phyloP scores from a whole-genome alignment of 345 rosid genomes.

The Dipteronia sinensis region DNA sequence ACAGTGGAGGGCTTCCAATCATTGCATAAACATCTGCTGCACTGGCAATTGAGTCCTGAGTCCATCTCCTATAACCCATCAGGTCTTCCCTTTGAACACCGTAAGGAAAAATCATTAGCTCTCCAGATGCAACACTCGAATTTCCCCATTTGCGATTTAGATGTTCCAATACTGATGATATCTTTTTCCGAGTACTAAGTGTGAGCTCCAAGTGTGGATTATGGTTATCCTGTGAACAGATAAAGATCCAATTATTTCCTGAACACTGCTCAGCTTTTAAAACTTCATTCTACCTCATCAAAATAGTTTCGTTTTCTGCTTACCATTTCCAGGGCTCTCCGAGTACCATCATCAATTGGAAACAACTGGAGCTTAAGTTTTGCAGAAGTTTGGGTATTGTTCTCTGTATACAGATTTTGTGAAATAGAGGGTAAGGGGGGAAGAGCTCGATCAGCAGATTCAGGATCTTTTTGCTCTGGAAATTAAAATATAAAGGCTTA shows the following conservation, averaged over 20 bases:
- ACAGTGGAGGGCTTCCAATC: constrained; percentile 74
- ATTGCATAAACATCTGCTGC: constrained; percentile 77
- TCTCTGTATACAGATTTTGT: constrained; percentile 51
- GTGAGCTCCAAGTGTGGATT: constrained; percentile 98
- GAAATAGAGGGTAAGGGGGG: constrained; percentile 45
- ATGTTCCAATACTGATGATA: constrained; percentile 95
- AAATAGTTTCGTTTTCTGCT: constrained; percentile 29
- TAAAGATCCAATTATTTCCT: constrained; percentile 26
- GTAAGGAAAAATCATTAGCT: constrained; percentile 82
- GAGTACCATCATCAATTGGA: constrained; percentile 89
- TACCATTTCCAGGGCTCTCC: constrained; percentile 91
- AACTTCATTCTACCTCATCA: constrained; percentile 23
- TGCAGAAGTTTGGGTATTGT: constrained; percentile 45
- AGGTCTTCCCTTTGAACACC: constrained; percentile 63
- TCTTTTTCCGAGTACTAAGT: constrained; percentile 88
- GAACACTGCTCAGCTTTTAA: constrained; percentile 15
- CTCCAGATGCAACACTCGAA: constrained; percentile 80
- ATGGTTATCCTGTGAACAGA: constrained; percentile 77
- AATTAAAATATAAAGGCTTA: constrained; percentile 27
- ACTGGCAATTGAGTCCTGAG: constrained; percentile 62
- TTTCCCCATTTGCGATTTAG: constrained; percentile 94
- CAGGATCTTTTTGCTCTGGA: constrained; percentile 46
- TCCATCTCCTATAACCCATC: constrained; percentile 68
- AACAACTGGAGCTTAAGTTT: constrained; percentile 96
- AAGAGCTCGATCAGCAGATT: constrained; percentile 42